Conservation (phyloP, 805 yeast genomes). For the Metschnikowia baotianmanensis region DNA sequence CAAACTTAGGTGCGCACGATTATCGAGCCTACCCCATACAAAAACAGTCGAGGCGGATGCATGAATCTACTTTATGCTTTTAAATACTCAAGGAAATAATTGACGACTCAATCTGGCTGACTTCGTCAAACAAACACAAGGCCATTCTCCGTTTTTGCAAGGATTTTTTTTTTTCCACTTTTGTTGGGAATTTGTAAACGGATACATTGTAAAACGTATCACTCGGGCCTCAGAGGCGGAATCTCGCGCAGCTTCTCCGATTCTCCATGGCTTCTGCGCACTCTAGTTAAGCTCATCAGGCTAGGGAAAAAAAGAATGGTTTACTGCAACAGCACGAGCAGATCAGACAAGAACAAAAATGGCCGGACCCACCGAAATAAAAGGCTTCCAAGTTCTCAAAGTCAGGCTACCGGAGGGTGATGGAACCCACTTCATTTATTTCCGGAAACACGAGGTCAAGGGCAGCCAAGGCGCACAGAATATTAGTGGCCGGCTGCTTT, state of each 20-base stretch:
- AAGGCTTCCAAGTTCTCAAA: slow-evolving; percentile 56
- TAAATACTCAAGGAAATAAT: too few relatives aligned
- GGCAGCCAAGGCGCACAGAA: slow-evolving; percentile 24
- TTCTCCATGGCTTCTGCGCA: not conserved
- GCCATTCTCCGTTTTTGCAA: too few relatives aligned
- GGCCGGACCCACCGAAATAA: slow-evolving; percentile 40
- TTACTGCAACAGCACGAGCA: not conserved
- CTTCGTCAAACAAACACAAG: too few relatives aligned
- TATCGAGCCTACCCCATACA: too few relatives aligned
- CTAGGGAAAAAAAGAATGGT: not conserved
- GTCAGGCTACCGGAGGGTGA: slow-evolving; percentile 40
- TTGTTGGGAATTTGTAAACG: too few relatives aligned
- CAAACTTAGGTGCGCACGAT: not conserved
- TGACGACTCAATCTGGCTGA: too few relatives aligned
- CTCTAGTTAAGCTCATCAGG: slow-evolving; percentile 1
- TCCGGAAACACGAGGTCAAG: slow-evolving; percentile 59
- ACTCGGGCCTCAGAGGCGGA: too few relatives aligned
- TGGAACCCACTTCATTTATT: slow-evolving; percentile 55
- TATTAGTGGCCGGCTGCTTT: slow-evolving; percentile 49
- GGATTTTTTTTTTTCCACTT: too few relatives aligned
- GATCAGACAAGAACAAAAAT: slow-evolving; percentile 2
- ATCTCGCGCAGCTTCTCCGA: too few relatives aligned
- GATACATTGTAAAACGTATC: too few relatives aligned
- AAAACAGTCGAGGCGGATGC: too few relatives aligned
- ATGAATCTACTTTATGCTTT: too few relatives aligned